phyloP scores from a whole-genome alignment of 371 early-diverging fungal species.

The Nematocida ausubeli region DNA sequence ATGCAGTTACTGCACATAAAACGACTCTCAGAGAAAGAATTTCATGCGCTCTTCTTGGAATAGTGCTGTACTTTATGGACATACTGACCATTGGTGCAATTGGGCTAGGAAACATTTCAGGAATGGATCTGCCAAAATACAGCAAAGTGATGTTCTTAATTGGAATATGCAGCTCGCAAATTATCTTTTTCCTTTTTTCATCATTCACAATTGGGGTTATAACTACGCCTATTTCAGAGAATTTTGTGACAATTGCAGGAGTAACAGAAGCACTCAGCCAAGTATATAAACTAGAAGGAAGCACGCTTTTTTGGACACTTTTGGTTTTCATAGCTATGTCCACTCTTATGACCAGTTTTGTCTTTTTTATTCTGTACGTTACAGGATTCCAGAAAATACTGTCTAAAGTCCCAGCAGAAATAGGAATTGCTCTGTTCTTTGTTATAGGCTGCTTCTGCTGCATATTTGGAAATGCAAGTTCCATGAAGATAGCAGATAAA shows the following conservation, averaged over 20 bases:
- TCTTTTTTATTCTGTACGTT: conserved; percentile 20
- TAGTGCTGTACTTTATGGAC: conserved; percentile 43
- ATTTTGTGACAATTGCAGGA: neutral
- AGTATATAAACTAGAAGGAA: neutral
- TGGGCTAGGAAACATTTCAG: neutral
- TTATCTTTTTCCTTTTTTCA: conserved; percentile 36
- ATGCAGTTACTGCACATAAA: neutral
- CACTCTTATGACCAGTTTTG: conserved; percentile 15
- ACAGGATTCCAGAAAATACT: conserved; percentile 7
- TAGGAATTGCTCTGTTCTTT: conserved; percentile 28
- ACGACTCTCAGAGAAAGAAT: neutral
- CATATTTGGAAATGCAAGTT: neutral
- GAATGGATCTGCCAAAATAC: conserved; percentile 8
- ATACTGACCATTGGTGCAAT: conserved; percentile 24
- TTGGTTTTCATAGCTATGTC: conserved; percentile 6
- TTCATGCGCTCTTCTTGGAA: conserved; percentile 5
- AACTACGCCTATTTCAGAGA: conserved; percentile 45
- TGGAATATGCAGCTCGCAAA: neutral
- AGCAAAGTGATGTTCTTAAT: conserved; percentile 37
- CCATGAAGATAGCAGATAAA: neutral
- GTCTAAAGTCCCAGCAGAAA: conserved; percentile 7
- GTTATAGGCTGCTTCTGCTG: conserved; percentile 39
- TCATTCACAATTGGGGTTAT: conserved; percentile 42
- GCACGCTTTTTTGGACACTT: conserved; percentile 12
- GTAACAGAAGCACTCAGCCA: neutral